Evolutionary conservation across 2,329 filamentous ascomycete genomes (phyloP).

Genomic region (Alternaria novae-zelandiae): DNA sequence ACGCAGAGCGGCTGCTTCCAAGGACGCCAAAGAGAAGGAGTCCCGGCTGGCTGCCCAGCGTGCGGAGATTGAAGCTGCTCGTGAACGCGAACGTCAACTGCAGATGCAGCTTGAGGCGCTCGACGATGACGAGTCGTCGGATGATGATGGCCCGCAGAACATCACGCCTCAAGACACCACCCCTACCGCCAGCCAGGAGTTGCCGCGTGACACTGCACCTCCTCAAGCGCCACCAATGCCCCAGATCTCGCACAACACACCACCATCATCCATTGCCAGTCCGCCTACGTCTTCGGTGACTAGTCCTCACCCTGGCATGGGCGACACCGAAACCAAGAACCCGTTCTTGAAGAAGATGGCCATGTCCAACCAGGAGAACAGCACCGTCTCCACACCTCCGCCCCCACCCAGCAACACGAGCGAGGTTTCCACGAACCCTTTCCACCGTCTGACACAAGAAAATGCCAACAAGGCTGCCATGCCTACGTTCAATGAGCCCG

Average conservation of each 20-base stretch:
- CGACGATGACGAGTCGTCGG: constrained; percentile 70
- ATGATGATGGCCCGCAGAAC: constrained; percentile 78
- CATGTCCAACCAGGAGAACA: constrained; percentile 65
- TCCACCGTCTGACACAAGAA: constrained; percentile 82
- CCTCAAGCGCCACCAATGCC: constrained; percentile 56
- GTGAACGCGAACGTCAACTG: constrained; percentile 87
- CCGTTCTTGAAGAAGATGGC: constrained; percentile 92
- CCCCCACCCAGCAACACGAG: constrained; percentile 50
- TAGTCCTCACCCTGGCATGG: constrained; percentile 57
- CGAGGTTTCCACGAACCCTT: constrained; percentile 81
- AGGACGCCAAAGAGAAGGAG: constrained; percentile 88
- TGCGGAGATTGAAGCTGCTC: constrained; percentile 89
- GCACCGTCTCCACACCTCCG: constrained; percentile 50
- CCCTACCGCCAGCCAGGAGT: constrained; percentile 63
- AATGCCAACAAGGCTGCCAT: constrained; percentile 56
- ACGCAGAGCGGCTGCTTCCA: constrained; percentile 84
- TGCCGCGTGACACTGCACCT: constrained; percentile 53
- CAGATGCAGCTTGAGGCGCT: constrained; percentile 84
- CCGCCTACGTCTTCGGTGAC: constrained; percentile 58
- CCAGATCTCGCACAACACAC: constrained; percentile 46
- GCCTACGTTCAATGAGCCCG: constrained; percentile 51
- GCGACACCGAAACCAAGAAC: constrained; percentile 84
- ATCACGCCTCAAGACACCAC: constrained; percentile 68
- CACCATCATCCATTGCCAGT: constrained; percentile 55
- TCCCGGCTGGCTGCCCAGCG: constrained; percentile 80